A percentile compares a stretch with the other conserved stretches of the same genome.
Evolutionary conservation across 2,329 filamentous ascomycete genomes (phyloP).

Genomic region (Macrophomina tecta): DNA sequence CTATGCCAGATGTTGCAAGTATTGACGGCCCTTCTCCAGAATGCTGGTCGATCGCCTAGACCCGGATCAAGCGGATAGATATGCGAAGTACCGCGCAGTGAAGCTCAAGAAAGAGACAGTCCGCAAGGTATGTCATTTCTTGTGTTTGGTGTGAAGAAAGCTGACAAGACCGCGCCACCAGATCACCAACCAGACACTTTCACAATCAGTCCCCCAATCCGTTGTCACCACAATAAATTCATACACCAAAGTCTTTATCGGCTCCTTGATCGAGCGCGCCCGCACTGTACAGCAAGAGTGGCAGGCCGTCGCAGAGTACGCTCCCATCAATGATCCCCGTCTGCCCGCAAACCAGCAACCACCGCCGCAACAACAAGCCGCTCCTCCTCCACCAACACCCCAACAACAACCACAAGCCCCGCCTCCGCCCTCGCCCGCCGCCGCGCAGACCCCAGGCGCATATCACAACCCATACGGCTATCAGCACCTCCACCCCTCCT

Average conservation of each 20-base stretch:
- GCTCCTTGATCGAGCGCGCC: constrained; percentile 75
- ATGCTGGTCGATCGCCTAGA: constrained; percentile 71
- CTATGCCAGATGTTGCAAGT: neutral
- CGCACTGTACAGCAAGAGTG: constrained; percentile 75
- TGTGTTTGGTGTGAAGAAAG: neutral
- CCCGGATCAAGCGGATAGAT: constrained; percentile 70
- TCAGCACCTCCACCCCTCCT: constrained; percentile 15
- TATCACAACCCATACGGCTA: constrained; percentile 38
- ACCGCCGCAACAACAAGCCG: constrained; percentile 14
- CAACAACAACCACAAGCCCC: constrained; percentile 36
- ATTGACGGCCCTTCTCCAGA: constrained; percentile 31
- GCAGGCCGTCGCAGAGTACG: constrained; percentile 59
- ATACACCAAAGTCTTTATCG: constrained; percentile 78
- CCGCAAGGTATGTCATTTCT: constrained; percentile 59
- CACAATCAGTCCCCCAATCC: constrained; percentile 75
- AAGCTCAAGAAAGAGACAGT: constrained; percentile 73
- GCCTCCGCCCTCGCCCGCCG: constrained; percentile 39
- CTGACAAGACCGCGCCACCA: constrained; percentile 36
- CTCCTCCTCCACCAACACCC: constrained; percentile 5
- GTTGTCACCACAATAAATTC: constrained; percentile 78
- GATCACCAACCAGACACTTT: constrained; percentile 81
- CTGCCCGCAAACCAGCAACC: constrained; percentile 4
- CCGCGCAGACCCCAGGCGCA: constrained; percentile 33
- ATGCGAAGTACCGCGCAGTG: constrained; percentile 72
- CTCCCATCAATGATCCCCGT: constrained; percentile 63